phyloP scores from a whole-genome alignment of 2,329 filamentous ascomycete genomes.

The Pestalotiopsis sp. region DNA sequence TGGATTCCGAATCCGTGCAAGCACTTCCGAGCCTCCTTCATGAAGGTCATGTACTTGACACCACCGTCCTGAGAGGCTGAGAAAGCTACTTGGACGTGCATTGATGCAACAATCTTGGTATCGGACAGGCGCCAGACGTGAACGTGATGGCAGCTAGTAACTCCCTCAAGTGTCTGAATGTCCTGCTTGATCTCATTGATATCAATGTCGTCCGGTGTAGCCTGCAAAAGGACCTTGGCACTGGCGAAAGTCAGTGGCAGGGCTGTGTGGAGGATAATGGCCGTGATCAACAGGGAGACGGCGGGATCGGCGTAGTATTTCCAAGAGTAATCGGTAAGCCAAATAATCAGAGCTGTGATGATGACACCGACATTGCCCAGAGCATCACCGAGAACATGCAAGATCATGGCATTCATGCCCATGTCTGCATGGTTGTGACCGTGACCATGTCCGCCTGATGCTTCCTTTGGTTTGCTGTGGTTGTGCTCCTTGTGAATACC shows the following conservation, averaged over 20 bases:
- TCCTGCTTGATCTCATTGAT: slow-evolving; percentile 91
- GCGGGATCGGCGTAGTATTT: slow-evolving; percentile 87
- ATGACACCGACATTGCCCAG: slow-evolving; percentile 88
- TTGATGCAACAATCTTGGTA: slow-evolving; percentile 87
- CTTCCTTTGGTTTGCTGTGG: slow-evolving; percentile 70
- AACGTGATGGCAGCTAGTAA: slow-evolving; percentile 90
- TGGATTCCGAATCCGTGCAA: slow-evolving; percentile 96
- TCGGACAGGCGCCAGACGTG: slow-evolving; percentile 98
- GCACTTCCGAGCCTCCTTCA: slow-evolving; percentile 78
- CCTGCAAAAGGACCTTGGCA: slow-evolving; percentile 87
- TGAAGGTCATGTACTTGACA: slow-evolving; percentile 86
- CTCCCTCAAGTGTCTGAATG: slow-evolving; percentile 80
- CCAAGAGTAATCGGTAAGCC: slow-evolving; percentile 80
- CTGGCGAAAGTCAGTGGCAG: slow-evolving; percentile 79
- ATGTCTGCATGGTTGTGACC: slow-evolving; percentile 84
- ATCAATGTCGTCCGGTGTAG: slow-evolving; percentile 84
- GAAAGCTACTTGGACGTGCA: slow-evolving; percentile 91
- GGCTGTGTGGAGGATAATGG: slow-evolving; percentile 72
- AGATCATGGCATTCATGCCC: slow-evolving; percentile 87
- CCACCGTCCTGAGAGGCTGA: slow-evolving; percentile 80
- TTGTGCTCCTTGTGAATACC: slow-evolving; percentile 72
- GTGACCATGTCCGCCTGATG: slow-evolving; percentile 45
- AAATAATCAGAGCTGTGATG: slow-evolving; percentile 81
- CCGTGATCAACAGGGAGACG: slow-evolving; percentile 91
- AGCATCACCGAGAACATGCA: slow-evolving; percentile 78